A percentile compares a stretch with the other conserved stretches of the same genome.
Conservation (phyloP, 2,329 filamentous ascomycete species). For the Penicillium sp. region DNA sequence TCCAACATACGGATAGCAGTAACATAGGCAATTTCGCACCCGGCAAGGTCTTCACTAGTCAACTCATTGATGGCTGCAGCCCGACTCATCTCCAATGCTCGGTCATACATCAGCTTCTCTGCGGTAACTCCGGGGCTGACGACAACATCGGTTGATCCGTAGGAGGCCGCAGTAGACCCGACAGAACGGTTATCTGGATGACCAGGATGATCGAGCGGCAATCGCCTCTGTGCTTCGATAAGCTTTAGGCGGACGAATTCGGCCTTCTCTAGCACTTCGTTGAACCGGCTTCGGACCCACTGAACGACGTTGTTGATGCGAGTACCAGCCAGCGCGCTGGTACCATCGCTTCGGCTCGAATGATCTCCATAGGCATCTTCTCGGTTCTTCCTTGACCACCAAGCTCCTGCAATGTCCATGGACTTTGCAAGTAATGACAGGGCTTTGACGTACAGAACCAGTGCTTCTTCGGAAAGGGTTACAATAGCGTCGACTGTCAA, state of each 20-base stretch:
- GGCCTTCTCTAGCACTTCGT: conserved; percentile 94
- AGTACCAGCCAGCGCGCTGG: conserved; percentile 56
- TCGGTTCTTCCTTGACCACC: conserved; percentile 83
- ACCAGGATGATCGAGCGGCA: conserved; percentile 81
- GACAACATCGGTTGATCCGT: conserved; percentile 73
- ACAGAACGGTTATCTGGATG: conserved; percentile 76
- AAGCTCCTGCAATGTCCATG: conserved; percentile 90
- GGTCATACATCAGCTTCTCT: conserved; percentile 97
- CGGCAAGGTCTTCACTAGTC: conserved; percentile 80
- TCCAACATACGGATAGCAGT: conserved; percentile 95
- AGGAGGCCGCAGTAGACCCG: conserved; percentile 58
- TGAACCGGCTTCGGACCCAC: conserved; percentile 92
- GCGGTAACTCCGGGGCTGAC: conserved; percentile 88
- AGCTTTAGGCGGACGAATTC: conserved; percentile 90
- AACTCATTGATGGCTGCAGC: conserved; percentile 94
- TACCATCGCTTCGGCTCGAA: conserved; percentile 46
- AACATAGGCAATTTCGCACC: conserved; percentile 89
- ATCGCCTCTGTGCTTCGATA: conserved; percentile 76
- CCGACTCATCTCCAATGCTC: conserved; percentile 94
- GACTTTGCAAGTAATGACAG: conserved; percentile 85
- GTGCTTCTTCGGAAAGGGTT: conserved; percentile 84
- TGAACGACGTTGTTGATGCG: conserved; percentile 93
- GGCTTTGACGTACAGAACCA: conserved; percentile 95
- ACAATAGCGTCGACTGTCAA: conserved; percentile 85
- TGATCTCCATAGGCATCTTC: conserved; percentile 55